Base-by-base conservation (phyloP, 2,329 filamentous ascomycete genomes). In the Onygena corvina region DNA sequence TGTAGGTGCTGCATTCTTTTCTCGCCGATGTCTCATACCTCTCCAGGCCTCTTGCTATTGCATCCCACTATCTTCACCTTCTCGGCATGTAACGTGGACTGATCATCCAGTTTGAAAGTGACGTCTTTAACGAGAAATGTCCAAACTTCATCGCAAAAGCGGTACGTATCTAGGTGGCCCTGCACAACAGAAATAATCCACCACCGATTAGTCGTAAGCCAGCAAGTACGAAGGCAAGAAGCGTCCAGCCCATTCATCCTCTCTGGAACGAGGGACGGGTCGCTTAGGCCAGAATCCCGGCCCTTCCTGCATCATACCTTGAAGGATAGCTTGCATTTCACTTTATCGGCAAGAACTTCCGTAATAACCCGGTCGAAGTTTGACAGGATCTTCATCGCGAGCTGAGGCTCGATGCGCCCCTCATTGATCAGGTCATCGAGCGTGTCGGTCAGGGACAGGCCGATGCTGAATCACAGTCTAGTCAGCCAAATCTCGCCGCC, bases 111-210 rank as follows among this genome's bases (percentile, higher is more conserved):
- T 72, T 98, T 98, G 73, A 98, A 96, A n/a, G 83, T 88, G 50
- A 96, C 89, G 58, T 96, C 92, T 70, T 95, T 95, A 70, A 98
- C 94, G 51, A 98, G 78, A 67, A 98, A 98, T 1, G 92, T 98
- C 92, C 92, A 98, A 52, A 98, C 92, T 71, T 98, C 92, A 70
- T 98, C 92, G 73, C 92, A 98, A 76, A 98, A 98, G 59, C 92
- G 84, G 73, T 98, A 98, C 12, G 92, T 96, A 66, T 96, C 89
- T 55, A 98, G 81, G 64, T 93, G 92, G 44, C 92, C 92, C 90
- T 95, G 47, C 21, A 29, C 59, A 42, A 9, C 18, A n/a, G 12
- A 42, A 46, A 38, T 16, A 47, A 30, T 16, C 23, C 25, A n/a
- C 45, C 4, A 27, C 25, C 12, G 4, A 25, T 34, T 21, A 34